A percentile compares a stretch with the other conserved stretches of the same genome.
These are phyloP conservation scores for Psilocybe mexicana DNA, from an alignment of 1,284 basidiomycete genomes.

Conservation along the genomic window DNA sequence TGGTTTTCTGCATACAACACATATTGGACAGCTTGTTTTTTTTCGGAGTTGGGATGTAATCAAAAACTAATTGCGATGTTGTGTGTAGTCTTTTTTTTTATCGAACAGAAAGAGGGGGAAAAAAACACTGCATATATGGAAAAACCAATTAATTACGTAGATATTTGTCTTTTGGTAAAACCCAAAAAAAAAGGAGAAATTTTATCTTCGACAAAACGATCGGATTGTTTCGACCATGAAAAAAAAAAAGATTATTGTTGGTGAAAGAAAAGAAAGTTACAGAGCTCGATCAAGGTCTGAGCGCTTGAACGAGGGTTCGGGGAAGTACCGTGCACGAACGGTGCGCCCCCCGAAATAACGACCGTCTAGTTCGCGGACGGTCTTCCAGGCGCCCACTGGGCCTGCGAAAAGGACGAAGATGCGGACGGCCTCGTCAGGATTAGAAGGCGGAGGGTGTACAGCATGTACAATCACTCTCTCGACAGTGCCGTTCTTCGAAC, in stretches of 20 bases:
- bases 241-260: constrained; percentile 10
- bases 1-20: background rate
- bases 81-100: background rate
- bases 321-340: constrained; percentile 83
- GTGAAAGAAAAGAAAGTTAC: constrained; percentile 13
- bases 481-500: constrained; percentile 86
- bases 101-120: background rate
- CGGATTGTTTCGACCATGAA: too few species aligned
- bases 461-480: constrained; percentile 86
- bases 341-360: constrained; percentile 86
- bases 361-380: constrained; percentile 87
- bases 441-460: constrained; percentile 60
- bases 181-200: constrained; percentile 9
- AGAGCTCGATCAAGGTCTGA: constrained; percentile 46
- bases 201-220: too few species aligned
- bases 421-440: constrained; percentile 71
- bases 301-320: constrained; percentile 60
- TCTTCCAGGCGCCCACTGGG: constrained; percentile 92
- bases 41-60: constrained; percentile 3
- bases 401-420: constrained; percentile 88
- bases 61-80: constrained; percentile 16
- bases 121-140: constrained; percentile 6
- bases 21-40: background rate
- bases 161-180: constrained; percentile 11
- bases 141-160: constrained; percentile 14